Evolutionary conservation across 2,329 filamentous ascomycete species (phyloP), one percentile per base, ranked within the genome.

Genomic region (Ceratocystis diversiconidia): DNA sequence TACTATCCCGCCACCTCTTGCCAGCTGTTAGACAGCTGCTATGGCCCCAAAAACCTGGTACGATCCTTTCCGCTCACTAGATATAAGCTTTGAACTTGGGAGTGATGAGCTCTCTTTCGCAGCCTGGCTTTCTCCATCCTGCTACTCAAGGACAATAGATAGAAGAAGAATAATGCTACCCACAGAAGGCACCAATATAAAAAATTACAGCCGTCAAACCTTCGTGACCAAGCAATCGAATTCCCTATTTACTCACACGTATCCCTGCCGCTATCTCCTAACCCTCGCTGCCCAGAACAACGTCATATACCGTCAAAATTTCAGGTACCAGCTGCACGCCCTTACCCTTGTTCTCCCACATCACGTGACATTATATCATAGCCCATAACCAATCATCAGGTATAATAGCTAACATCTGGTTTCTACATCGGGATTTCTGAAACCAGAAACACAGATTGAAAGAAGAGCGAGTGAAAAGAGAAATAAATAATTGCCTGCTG

Each of bases 281-380:
- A 8, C 5, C 50, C 25, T n/a, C 4, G 25, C 30, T 25, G 17
- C 22, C 46, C 6, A 50, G 8, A n/a, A 59, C n/a, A 59, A 59
- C 55, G 55, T 59, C 55, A 59, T 59, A 36, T n/a, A 30, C 55
- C 7, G 55, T 32, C 28, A n/a, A 30, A 59, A 28, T 10, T 22
- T 36, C 55, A 59, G 55, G 55, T 36, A 59, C 55, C 55, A 59
- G 55, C 55, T 59, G 55, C 55, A 59, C 28, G 28, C 25, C 32
- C 55, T 59, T 59, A 59, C 55, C 25, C 55, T 32, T 19, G 7
- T 19, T 10, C 1, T 32, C 15, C 28, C 6, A 17, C 15, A 5
- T 59, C 55, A 59, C 55, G 55, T 59, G 55, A 59, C 2, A 5
- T 6, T 3, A 17, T 2, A 32, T 6, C 15, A 3, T 59, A 8